Percentiles rank a stretch among this genome's conserved stretches.
These are phyloP conservation scores for Xerophyta viscosa DNA, from an alignment of 106 monocot species.

Conservation along the genomic window DNA sequence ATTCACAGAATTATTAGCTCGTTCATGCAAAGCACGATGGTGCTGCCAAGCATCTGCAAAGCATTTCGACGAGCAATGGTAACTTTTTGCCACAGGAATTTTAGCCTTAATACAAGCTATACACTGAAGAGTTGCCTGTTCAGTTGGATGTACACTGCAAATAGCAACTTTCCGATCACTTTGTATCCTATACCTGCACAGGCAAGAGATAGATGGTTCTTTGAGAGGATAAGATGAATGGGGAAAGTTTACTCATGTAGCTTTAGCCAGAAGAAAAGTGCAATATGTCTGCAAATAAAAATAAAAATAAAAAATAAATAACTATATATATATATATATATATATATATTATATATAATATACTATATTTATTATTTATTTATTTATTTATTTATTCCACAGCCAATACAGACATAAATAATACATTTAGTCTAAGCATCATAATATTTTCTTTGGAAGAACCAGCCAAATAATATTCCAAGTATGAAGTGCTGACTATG, in stretches of 20 bases:
- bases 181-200: slow-evolving; percentile 78
- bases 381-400: too few relatives aligned
- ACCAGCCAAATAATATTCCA: too few relatives aligned
- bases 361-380: too few relatives aligned
- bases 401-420: too few relatives aligned
- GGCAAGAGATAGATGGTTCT: background rate
- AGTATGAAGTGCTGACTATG: too few relatives aligned
- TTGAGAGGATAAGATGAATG: background rate
- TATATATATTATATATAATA: too few relatives aligned
- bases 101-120: slow-evolving; percentile 84
- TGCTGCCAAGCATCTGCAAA: slow-evolving; percentile 97
- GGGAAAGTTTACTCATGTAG: background rate
- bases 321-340: too few relatives aligned
- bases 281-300: too few relatives aligned
- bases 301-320: too few relatives aligned
- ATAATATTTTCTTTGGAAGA: too few relatives aligned
- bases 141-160: slow-evolving; percentile 93
- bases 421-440: too few relatives aligned
- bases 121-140: slow-evolving; percentile 90
- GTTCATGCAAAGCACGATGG: slow-evolving; percentile 87
- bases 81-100: slow-evolving; percentile 74
- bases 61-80: slow-evolving; percentile 87
- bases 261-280: too few relatives aligned
- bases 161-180: slow-evolving; percentile 70
- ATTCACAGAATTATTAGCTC: slow-evolving; percentile 48